Percentiles rank a stretch among this genome's conserved stretches.
Evolutionary conservation across 768 basidiomycete genomes (phyloP).

Genomic region (Termitomyces sp.): DNA sequence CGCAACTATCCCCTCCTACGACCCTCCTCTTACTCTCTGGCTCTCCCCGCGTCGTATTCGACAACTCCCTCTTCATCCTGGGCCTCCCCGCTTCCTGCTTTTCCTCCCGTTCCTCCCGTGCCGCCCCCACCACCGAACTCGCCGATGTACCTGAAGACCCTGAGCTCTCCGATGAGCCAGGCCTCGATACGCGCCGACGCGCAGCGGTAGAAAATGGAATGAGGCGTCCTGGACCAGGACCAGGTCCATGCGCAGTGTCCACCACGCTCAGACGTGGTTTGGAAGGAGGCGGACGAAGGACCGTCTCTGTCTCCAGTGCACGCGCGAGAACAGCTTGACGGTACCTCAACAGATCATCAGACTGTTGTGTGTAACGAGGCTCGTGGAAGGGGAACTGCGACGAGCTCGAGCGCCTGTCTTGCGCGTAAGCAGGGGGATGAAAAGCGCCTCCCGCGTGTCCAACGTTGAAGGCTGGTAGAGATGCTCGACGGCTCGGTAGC

Average conservation of each 20-base stretch:
- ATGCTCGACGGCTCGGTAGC: neutral
- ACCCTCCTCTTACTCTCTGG: constrained; percentile 2
- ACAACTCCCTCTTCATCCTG: neutral
- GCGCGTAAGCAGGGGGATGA: neutral
- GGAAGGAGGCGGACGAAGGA: neutral
- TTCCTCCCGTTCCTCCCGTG: neutral
- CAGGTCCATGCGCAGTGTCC: neutral
- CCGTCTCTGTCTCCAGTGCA: neutral
- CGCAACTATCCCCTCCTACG: neutral
- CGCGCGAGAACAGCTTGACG: neutral
- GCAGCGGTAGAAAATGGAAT: neutral
- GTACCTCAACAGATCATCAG: neutral
- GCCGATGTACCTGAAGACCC: neutral
- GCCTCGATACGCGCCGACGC: neutral
- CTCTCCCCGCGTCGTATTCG: neutral
- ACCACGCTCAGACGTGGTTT: neutral
- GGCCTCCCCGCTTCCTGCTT: neutral
- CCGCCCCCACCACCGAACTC: neutral
- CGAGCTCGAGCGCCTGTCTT: neutral
- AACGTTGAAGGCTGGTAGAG: neutral
- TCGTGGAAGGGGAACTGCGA: neutral
- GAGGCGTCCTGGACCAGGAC: neutral
- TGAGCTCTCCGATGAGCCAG: neutral
- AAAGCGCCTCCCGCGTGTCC: too few species aligned
- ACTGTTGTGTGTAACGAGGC: neutral